Percentiles rank a stretch among this genome's conserved stretches.
These are phyloP conservation scores for Acanthamoeba culbertsoni DNA, from an alignment of 208 protist species.

Conservation along the genomic window DNA sequence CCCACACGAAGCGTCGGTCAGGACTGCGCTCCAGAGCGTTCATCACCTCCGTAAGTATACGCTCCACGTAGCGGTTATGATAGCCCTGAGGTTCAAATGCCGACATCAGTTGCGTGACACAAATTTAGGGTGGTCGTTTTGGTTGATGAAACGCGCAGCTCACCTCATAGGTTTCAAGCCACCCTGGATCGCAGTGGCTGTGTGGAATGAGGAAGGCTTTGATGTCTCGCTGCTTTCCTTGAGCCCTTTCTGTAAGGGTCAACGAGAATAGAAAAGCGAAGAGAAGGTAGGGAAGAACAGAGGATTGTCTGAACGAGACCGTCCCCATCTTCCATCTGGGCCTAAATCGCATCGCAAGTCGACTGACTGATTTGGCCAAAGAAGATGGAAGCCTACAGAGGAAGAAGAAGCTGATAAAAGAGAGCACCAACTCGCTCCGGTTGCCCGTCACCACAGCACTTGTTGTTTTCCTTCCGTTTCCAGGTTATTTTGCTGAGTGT, in stretches of 20 bases:
- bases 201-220: constrained; percentile 37
- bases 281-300: not conserved
- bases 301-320: not conserved
- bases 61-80: constrained; percentile 57
- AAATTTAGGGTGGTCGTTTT: no score
- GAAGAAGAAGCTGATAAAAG: not conserved
- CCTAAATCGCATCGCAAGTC: no score
- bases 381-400: not conserved
- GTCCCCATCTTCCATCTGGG: not conserved
- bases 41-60: constrained; percentile 74
- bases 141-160: no score
- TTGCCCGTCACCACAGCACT: no score
- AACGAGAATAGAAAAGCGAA: not conserved
- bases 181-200: constrained; percentile 81
- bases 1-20: constrained; percentile 77
- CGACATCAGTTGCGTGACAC: no score
- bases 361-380: no score
- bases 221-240: not conserved
- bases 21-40: constrained; percentile 40
- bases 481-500: no score
- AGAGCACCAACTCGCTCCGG: not conserved
- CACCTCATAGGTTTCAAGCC: constrained; percentile 77
- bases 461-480: no score
- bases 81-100: constrained; percentile 56
- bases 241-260: not conserved